Evolutionary conservation across 495 filamentous ascomycete species (phyloP), one percentile per base, ranked within the genome.

Genomic region (Penicillium paradoxum): DNA sequence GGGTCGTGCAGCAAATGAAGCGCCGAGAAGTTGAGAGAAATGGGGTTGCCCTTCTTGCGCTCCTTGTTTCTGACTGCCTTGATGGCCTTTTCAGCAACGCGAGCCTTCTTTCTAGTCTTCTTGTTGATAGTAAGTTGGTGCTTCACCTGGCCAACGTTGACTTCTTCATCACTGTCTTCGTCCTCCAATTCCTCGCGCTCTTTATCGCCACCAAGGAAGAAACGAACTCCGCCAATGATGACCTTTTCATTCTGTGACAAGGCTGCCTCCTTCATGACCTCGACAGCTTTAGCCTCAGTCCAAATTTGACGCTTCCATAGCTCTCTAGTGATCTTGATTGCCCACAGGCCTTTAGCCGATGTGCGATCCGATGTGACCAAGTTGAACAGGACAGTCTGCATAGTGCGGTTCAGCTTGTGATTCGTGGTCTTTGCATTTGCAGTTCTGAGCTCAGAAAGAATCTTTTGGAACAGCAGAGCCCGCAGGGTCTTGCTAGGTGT

Each of bases 21-120:
- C n/a, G 95, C 95, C 0, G 91, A 96, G 72, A 99, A 99, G 73
- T 99, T 97, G 19, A 97, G 79, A 0, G 86, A 83, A 61, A 91
- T 88, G 0, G 89, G 87, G 47, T 88, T 79, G 45, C 82, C 84
- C 81, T 96, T 96, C 75, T 92, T 95, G 63, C 81, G 83, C 66
- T 95, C 88, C 68, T 88, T 87, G 67, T 77, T 88, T 66, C 85
- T 92, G 24, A 90, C 79, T 57, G 84, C 11, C 22, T 86, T 18
- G 84, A 87, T 76, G 1, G 91, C 95, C 61, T 85, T 87, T 49
- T 91, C 87, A 18, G 95, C 77, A 8, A 80, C 79, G 62, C 85
- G 86, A 19, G 82, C 78, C 55, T 90, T 85, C 75, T 97, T 97
- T 62, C 84, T 90, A 11, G 83, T 86, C 76, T 97, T 98, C 73